Base-by-base conservation (phyloP, 805 yeast genomes). In the Candida lessepsii region DNA sequence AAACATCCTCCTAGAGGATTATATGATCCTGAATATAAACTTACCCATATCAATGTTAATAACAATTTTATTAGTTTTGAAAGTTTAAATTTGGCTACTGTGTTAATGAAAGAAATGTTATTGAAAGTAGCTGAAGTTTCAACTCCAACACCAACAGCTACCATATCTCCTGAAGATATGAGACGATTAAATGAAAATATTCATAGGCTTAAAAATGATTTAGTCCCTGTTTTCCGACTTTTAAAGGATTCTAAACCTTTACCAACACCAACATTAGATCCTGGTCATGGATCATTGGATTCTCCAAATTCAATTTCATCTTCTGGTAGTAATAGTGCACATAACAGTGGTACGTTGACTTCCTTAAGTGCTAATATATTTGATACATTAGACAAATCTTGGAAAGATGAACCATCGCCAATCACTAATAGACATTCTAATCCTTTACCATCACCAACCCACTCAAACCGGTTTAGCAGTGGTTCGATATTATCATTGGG, bases 181-280 rank as follows among this genome's bases (percentile, higher is more conserved):
- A 67, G 65, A 44, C 63, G 60, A 44, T 65, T 83, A 35, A 63
- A 64, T 38, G 86, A 80, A 17, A 75, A 73, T 51, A 75, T 80
- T 53, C 61, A 66, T 33, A 70, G 76, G 50, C 66, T 84, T 46
- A 70, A 83, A 37, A 78, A 81, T 32, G 90, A 83, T 45, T 60
- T 83, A 49, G 62, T 80, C 29, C 90, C 89, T 1, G 70, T 82
- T 6, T 70, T 81, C 40, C 71, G 82, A 41, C 65, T 76, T 35
- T 66, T 76, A 33, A 83, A 83, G 51, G 89, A 83, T 57, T 61
- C 76, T 47, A 74, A 78, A 51, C 88, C 87, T 4, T 65, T 83
- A 37, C 88, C 88, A 0, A 77, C 83, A 0, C 88, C 85, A 5
- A 73, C 77, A 1, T 57, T 68, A 29, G 75, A 56, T 46, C 73